Percentiles rank a stretch among this genome's conserved stretches.
These are phyloP conservation scores for Yamadazyma atmosphaerica DNA, from an alignment of 1,139 yeast species.

Conservation along the genomic window DNA sequence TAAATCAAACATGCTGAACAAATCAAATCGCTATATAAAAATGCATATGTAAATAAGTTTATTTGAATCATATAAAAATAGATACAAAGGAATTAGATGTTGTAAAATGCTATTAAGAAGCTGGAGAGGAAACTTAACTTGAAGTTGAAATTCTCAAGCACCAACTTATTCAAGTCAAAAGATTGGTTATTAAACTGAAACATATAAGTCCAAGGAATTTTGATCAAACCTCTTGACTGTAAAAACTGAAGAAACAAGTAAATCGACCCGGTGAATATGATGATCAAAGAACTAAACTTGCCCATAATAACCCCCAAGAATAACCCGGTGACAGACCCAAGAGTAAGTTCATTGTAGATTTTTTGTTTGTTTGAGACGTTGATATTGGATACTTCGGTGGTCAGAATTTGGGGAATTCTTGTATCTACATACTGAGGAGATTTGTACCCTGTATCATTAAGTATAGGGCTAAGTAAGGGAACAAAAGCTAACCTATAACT, in stretches of 20 bases:
- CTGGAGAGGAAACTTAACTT: slow-evolving; percentile 59
- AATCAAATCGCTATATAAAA: too few relatives aligned
- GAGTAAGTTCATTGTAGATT: slow-evolving; percentile 62
- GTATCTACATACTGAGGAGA: slow-evolving; percentile 2
- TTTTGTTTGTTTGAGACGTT: slow-evolving; percentile 9
- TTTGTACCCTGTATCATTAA: slow-evolving; percentile 9
- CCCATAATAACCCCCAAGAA: slow-evolving; percentile 64
- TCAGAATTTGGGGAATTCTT: slow-evolving; percentile 2
- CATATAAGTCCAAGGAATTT: slow-evolving; percentile 48
- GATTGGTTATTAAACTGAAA: slow-evolving; percentile 46
- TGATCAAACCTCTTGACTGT: slow-evolving; percentile 56
- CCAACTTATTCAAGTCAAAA: slow-evolving; percentile 51
- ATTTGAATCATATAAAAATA: not conserved
- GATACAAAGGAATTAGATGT: slow-evolving; percentile 37
- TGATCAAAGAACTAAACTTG: slow-evolving; percentile 60
- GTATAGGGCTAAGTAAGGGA: slow-evolving; percentile 9
- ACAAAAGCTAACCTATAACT: slow-evolving; percentile 11
- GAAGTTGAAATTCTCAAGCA: slow-evolving; percentile 65
- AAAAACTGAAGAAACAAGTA: slow-evolving; percentile 59
- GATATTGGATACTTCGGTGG: slow-evolving; percentile 3
- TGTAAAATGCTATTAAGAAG: slow-evolving; percentile 65
- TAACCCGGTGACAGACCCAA: slow-evolving; percentile 69
- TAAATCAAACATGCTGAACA: too few relatives aligned
- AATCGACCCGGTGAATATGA: slow-evolving; percentile 50
- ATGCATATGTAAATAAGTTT: slow-evolving; percentile 5